Conservation (phyloP, 1,284 basidiomycete species). For the Ceratobasidium sp. region DNA sequence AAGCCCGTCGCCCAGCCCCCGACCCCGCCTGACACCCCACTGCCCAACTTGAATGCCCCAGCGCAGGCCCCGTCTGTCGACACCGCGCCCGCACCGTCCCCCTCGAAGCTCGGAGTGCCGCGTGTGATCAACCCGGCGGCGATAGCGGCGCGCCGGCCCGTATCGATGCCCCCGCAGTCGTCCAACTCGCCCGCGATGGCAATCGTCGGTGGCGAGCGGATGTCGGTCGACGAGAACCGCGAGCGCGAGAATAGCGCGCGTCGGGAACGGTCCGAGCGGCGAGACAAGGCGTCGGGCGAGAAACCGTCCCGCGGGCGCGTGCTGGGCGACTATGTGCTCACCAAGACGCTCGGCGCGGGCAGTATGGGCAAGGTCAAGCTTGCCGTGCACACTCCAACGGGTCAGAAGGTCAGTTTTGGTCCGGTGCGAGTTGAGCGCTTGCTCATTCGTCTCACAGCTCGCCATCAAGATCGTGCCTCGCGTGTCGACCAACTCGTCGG, state of each 20-base stretch:
- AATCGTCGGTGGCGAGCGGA: slow-evolving; percentile 24
- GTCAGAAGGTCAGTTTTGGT: slow-evolving; percentile 81
- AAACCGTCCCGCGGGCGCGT: slow-evolving; percentile 55
- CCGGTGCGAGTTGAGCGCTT: neutral
- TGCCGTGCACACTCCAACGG: slow-evolving; percentile 87
- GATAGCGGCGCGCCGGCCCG: slow-evolving; percentile 61
- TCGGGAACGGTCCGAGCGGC: slow-evolving; percentile 58
- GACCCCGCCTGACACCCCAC: slow-evolving; percentile 50
- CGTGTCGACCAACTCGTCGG: slow-evolving; percentile 56
- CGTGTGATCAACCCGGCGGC: slow-evolving; percentile 41
- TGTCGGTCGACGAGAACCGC: slow-evolving; percentile 43
- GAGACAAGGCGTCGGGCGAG: slow-evolving; percentile 25
- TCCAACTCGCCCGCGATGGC: slow-evolving; percentile 54
- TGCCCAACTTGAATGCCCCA: slow-evolving; percentile 50
- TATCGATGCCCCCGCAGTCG: slow-evolving; percentile 74
- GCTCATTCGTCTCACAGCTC: slow-evolving; percentile 64
- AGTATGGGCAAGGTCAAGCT: slow-evolving; percentile 99
- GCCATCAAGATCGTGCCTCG: slow-evolving; percentile 97
- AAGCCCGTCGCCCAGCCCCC: slow-evolving; percentile 53
- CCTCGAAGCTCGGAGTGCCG: slow-evolving; percentile 41
- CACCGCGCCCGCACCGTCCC: slow-evolving; percentile 39
- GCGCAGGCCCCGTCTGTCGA: slow-evolving; percentile 44
- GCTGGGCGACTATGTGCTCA: slow-evolving; percentile 94
- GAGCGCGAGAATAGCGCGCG: slow-evolving; percentile 58
- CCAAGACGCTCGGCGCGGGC: slow-evolving; percentile 96